Evolutionary conservation across 2,329 filamentous ascomycete genomes (phyloP).

Genomic region (Fusarium verticillioides): DNA sequence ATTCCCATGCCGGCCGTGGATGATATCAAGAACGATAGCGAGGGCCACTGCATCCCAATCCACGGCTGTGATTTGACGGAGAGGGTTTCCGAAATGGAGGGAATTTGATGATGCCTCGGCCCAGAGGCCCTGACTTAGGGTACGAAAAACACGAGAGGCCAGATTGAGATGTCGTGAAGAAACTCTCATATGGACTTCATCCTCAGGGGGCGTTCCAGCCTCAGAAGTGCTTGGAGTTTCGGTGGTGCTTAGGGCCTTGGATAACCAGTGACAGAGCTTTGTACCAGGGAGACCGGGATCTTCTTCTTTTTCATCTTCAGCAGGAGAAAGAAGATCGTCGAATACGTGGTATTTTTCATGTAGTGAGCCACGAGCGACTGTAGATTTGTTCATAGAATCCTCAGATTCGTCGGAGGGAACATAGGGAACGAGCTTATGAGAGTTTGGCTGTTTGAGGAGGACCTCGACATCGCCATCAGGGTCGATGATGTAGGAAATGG

Average conservation of each 20-base stretch:
- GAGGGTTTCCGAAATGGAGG: background rate
- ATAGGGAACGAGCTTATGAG: background rate
- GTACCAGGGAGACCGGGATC: no score
- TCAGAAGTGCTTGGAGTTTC: no score
- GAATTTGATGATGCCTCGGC: background rate
- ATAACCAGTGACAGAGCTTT: no score
- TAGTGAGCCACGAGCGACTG: no score
- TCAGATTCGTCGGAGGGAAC: background rate
- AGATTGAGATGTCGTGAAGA: background rate
- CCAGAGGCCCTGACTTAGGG: no score
- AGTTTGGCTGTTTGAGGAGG: background rate
- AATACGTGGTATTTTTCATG: no score
- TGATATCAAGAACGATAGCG: background rate
- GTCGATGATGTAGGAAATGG: background rate
- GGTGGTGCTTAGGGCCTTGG: no score
- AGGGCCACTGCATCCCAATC: background rate
- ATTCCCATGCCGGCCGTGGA: background rate
- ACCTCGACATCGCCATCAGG: background rate
- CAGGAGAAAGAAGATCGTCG: no score
- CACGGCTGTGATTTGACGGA: background rate
- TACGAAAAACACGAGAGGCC: background rate
- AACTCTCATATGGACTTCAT: background rate
- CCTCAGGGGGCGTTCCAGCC: no score
- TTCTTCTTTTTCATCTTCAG: no score
- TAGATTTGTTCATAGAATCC: no score